Base-by-base conservation (phyloP, 805 yeast genomes). In the Lipomyces starkeyi region DNA sequence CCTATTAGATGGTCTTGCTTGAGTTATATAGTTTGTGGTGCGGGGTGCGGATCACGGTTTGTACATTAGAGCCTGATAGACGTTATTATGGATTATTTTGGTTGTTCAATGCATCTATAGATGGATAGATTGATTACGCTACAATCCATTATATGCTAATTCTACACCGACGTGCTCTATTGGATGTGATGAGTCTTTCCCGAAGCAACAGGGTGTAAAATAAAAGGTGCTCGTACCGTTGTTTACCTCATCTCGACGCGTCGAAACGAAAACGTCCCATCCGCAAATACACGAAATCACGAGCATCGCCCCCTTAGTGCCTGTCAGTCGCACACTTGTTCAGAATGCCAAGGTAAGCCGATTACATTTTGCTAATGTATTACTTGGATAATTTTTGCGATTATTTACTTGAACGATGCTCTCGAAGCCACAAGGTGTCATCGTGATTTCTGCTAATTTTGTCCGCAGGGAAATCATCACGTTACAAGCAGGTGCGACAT, bases 401-500 rank as follows among this genome's bases (percentile, higher is more conserved):
- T 25, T 7, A 9, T 11, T 20, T 11, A 37, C 43, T 37, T 37
- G 43, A 43, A 8, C n/a, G 22, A 17, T 17, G 11, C 22, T n/a
- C 49, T 43, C 20, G 14, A 17, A 17, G 8, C 20, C 9, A 3
- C 22, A 17, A 14, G 5, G 17, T 27, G 29, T 37, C 40, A 43
- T 17, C 20, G 49, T n/a, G 49, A 6, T 1, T 9, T 4, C 3
- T 43, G 49, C 49, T 43, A 43, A 43, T 25, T 43, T n/a, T 3
- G 29, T 40, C 2, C 9, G 3, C 59, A 68, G 76, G 43, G 76
- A 74, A 63, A 74, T 74, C 47, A 74, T 74, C 22, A 74, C 76
- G 2, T 29, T 74, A 11, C 77, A 74, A 64, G 74, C 76, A 54
- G 74, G 73, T 71, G 43, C 37, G 58, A 9, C 8, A 9, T 32